These are phyloP conservation scores for Botrytis cinerea DNA, from an alignment of 2,329 filamentous ascomycete species.

Conservation along the genomic window DNA sequence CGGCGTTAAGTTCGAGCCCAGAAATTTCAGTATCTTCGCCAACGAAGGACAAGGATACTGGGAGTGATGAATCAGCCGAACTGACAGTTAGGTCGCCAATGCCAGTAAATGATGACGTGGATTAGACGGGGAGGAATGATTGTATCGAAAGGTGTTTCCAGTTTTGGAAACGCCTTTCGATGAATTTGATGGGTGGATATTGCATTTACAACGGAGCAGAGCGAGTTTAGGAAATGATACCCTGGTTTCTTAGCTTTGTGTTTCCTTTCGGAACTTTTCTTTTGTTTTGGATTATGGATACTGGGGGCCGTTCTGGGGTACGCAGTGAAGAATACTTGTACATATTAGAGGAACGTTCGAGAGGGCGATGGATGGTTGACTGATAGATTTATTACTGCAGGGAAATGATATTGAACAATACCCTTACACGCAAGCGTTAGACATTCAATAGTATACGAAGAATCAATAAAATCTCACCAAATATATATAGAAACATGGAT, in stretches of 20 bases:
- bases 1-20: slow-evolving; percentile 28
- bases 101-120: slow-evolving; percentile 35
- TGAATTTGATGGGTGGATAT: not conserved
- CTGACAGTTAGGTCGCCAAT: slow-evolving; percentile 33
- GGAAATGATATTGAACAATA: not conserved
- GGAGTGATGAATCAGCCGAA: slow-evolving; percentile 30
- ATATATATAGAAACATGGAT: not conserved
- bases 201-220: slow-evolving; percentile 23
- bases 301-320: not conserved
- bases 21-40: slow-evolving; percentile 23
- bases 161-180: not conserved
- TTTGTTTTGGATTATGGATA: not conserved
- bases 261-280: not conserved
- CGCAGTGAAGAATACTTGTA: not conserved
- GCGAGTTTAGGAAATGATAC: slow-evolving; percentile 24
- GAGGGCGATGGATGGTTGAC: not conserved
- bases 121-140: slow-evolving; percentile 11
- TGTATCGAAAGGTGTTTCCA: not conserved
- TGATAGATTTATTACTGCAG: not conserved
- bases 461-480: not conserved
- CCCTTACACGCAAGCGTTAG: not conserved
- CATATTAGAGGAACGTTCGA: not conserved
- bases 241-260: slow-evolving; percentile 18
- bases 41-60: slow-evolving; percentile 21
- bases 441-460: not conserved